These are phyloP conservation scores for Serendipita sp. DNA, from an alignment of 768 basidiomycete species.

Conservation along the genomic window DNA sequence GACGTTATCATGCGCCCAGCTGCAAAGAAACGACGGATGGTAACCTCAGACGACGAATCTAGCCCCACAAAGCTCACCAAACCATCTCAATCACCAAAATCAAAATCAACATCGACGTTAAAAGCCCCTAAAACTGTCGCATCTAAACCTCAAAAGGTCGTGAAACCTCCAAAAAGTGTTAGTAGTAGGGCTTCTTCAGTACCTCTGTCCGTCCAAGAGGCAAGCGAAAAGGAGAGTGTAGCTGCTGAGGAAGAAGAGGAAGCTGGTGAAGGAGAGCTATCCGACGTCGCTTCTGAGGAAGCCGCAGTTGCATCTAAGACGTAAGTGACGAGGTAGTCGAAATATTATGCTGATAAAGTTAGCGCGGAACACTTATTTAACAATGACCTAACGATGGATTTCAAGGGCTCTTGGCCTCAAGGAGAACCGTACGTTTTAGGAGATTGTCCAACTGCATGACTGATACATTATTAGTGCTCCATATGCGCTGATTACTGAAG, in stretches of 20 bases:
- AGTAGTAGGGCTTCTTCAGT: constrained; percentile 1
- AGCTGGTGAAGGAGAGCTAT: constrained; percentile 26
- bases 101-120: constrained; percentile 17
- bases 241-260: constrained; percentile 18
- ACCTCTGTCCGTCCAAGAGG: background rate
- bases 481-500: constrained; percentile 80
- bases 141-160: constrained; percentile 13
- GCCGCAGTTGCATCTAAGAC: constrained; percentile 39
- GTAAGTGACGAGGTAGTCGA: constrained; percentile 24
- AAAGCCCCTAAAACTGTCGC: background rate
- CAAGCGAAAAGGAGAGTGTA: constrained; percentile 3
- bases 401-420: constrained; percentile 66
- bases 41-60: constrained; percentile 27
- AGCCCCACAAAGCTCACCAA: constrained; percentile 23
- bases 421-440: constrained; percentile 60
- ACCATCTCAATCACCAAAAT: constrained; percentile 21
- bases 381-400: constrained; percentile 50
- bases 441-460: background rate
- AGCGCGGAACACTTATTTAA: constrained; percentile 54
- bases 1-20: background rate
- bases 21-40: constrained; percentile 21
- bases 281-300: constrained; percentile 21
- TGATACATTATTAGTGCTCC: constrained; percentile 46
- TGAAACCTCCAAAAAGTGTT: background rate
- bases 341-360: constrained; percentile 7